Percentiles rank a stretch among this genome's conserved stretches.
These are phyloP conservation scores for Zelopaecilomyces penicillatus DNA, from an alignment of 2,329 filamentous ascomycete species.

Conservation along the genomic window DNA sequence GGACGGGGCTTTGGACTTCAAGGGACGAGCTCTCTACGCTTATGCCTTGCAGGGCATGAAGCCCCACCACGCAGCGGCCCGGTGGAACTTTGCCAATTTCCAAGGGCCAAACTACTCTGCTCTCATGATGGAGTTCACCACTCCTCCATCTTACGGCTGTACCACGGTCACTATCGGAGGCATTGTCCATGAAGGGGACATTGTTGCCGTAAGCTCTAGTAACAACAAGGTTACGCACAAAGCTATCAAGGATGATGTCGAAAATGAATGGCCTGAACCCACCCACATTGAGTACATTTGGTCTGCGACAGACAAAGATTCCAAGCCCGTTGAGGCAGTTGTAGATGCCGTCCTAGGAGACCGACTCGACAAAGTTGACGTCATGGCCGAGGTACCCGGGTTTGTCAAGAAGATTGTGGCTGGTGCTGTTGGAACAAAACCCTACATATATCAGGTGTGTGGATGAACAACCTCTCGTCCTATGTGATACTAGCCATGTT, in stretches of 20 bases:
- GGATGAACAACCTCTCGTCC: not conserved
- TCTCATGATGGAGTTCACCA: conserved; percentile 91
- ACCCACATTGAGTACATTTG: conserved; percentile 67
- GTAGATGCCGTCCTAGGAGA: conserved; percentile 62
- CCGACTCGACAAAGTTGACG: conserved; percentile 70
- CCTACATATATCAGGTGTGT: conserved; percentile 91
- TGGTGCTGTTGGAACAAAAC: conserved; percentile 81
- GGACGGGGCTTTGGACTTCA: conserved; percentile 73
- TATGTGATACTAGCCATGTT: conserved; percentile 9
- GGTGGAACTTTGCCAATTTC: conserved; percentile 92
- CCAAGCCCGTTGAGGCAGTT: conserved; percentile 60
- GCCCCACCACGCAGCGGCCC: conserved; percentile 86
- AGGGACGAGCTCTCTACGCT: conserved; percentile 69
- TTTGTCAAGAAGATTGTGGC: conserved; percentile 94
- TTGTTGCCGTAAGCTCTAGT: conserved; percentile 61
- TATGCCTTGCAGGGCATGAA: conserved; percentile 97
- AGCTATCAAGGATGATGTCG: conserved; percentile 59
- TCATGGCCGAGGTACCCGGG: conserved; percentile 92
- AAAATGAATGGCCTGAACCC: conserved; percentile 86
- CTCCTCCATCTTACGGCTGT: conserved; percentile 82
- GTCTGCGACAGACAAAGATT: conserved; percentile 69
- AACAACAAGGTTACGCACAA: conserved; percentile 60
- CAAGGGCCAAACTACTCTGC: conserved; percentile 82
- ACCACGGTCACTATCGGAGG: conserved; percentile 78
- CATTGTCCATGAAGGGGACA: conserved; percentile 71